Percentiles rank a stretch among this genome's conserved stretches.
Evolutionary conservation across 2,329 filamentous ascomycete species (phyloP).

Genomic region (Bipolaris oryzae): DNA sequence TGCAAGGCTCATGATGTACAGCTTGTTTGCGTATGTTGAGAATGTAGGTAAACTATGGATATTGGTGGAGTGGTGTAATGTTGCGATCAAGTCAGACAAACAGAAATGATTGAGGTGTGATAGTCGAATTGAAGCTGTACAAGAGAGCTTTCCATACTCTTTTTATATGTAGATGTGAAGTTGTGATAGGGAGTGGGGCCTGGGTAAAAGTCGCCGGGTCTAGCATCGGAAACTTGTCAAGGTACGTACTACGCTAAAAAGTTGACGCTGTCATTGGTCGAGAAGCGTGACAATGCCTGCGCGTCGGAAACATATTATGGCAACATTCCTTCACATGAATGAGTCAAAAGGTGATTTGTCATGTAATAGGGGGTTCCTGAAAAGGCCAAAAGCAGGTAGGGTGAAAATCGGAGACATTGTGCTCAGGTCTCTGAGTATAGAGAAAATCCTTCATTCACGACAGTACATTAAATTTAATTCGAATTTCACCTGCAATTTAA

Average conservation of each 20-base stretch:
- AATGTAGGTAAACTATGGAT: not conserved
- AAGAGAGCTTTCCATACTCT: no score
- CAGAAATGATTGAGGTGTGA: not conserved
- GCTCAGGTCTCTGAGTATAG: not conserved
- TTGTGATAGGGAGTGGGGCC: not conserved
- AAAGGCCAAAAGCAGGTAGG: not conserved
- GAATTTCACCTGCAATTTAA: not conserved
- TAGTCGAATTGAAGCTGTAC: not conserved
- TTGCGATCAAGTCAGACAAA: not conserved
- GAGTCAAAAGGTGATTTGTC: not conserved
- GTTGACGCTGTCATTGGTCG: slow-evolving; percentile 24
- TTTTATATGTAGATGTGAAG: not conserved
- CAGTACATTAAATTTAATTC: no score
- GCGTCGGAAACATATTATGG: not conserved
- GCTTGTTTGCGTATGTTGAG: no score
- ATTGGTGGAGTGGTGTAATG: not conserved
- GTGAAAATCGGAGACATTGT: not conserved
- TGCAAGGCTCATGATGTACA: slow-evolving; percentile 33
- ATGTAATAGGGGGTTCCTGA: not conserved
- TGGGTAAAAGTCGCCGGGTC: slow-evolving; percentile 23
- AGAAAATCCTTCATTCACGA: not conserved
- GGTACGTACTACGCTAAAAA: not conserved
- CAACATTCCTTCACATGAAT: not conserved
- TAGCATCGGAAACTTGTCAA: slow-evolving; percentile 23
- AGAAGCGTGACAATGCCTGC: not conserved